These are phyloP conservation scores for Alternaria sp. DNA, from an alignment of 2,329 filamentous ascomycete species.

Conservation along the genomic window DNA sequence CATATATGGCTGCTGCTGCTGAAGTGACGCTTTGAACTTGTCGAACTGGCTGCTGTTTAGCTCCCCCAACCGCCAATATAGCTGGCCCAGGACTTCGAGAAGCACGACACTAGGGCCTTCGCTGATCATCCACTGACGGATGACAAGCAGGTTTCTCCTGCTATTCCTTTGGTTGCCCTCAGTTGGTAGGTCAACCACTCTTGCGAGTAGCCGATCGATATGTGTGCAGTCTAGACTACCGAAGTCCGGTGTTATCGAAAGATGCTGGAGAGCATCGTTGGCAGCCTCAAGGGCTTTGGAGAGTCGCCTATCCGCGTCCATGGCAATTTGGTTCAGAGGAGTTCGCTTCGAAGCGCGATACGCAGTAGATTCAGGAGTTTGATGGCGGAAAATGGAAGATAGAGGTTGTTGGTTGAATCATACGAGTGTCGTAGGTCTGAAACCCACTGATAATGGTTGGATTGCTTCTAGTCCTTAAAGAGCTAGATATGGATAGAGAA, in stretches of 20 bases:
- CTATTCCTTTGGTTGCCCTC: conserved; percentile 49
- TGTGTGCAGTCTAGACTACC: conserved; percentile 45
- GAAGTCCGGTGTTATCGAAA: conserved; percentile 46
- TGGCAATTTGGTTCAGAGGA: conserved; percentile 27
- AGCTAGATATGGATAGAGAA: not conserved
- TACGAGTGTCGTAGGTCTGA: not conserved
- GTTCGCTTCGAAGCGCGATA: conserved; percentile 18
- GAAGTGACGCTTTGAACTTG: conserved; percentile 44
- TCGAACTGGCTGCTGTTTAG: conserved; percentile 51
- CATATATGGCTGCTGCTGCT: conserved; percentile 40
- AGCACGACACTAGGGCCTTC: conserved; percentile 46
- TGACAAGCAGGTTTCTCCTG: conserved; percentile 46
- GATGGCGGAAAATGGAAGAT: not conserved
- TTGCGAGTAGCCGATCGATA: conserved; percentile 45
- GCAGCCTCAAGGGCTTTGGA: conserved; percentile 45
- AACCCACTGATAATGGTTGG: conserved; percentile 26
- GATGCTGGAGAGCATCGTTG: conserved; percentile 47
- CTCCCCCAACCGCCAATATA: conserved; percentile 48
- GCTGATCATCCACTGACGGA: conserved; percentile 49
- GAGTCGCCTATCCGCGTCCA: conserved; percentile 45
- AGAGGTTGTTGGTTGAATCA: not conserved
- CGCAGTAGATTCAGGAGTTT: not conserved
- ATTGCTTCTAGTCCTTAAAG: conserved; percentile 19
- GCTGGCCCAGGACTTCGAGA: conserved; percentile 47
- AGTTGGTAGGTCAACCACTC: conserved; percentile 48